Evolutionary conservation across 352 stramenopile species (phyloP).

Genomic region (Stephanocyclus meneghinianus): DNA sequence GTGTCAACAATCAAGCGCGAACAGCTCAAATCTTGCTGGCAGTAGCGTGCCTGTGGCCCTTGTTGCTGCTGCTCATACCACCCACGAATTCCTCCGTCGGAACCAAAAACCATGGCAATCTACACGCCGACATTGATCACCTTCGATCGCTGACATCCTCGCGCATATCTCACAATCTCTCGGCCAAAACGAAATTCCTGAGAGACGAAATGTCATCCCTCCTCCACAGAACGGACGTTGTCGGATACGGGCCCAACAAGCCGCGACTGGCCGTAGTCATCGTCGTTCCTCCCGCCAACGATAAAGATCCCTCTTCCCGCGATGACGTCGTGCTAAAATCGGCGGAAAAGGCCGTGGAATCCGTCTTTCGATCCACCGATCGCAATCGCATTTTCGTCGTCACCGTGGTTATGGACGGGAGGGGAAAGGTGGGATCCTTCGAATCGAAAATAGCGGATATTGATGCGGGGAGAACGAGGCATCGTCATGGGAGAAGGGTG

Average conservation of each 20-base stretch:
- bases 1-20: not conserved
- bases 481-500: slow-evolving; percentile 58
- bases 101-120: not conserved
- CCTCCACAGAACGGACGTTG: slow-evolving; percentile 64
- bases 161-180: slow-evolving; percentile 9
- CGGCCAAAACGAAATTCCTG: slow-evolving; percentile 16
- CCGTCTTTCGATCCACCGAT: slow-evolving; percentile 55
- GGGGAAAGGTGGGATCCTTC: slow-evolving; percentile 22
- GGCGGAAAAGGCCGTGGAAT: slow-evolving; percentile 23
- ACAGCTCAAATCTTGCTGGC: slow-evolving; percentile 50
- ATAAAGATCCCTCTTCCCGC: not conserved
- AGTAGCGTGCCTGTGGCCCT: slow-evolving; percentile 69
- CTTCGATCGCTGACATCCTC: slow-evolving; percentile 7
- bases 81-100: not conserved
- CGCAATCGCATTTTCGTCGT: slow-evolving; percentile 74
- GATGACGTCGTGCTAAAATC: slow-evolving; percentile 7
- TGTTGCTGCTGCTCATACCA: slow-evolving; percentile 51
- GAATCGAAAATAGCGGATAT: slow-evolving; percentile 50
- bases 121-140: slow-evolving; percentile 23
- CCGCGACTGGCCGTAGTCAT: slow-evolving; percentile 65
- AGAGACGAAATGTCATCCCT: slow-evolving; percentile 25
- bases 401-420: slow-evolving; percentile 57
- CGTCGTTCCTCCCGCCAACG: slow-evolving; percentile 24
- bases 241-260: slow-evolving; percentile 68
- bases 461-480: slow-evolving; percentile 56